Percentiles rank a stretch among this genome's conserved stretches.
Conservation (phyloP, 768 basidiomycete species). For the Serendipita sp. region DNA sequence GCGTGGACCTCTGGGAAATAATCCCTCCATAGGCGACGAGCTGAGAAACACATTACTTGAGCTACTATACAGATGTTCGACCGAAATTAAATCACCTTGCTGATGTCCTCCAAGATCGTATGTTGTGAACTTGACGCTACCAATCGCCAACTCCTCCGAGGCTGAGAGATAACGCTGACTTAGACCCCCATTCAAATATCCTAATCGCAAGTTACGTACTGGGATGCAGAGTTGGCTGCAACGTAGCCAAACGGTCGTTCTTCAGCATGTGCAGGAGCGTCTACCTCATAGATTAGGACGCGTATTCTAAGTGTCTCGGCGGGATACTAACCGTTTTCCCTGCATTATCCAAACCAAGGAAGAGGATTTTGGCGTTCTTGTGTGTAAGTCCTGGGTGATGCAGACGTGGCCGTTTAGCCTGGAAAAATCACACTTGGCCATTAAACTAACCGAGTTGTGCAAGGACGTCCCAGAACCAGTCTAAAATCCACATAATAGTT, state of each 20-base stretch:
- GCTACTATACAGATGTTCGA: neutral
- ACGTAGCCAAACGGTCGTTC: constrained; percentile 91
- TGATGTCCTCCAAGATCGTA: constrained; percentile 97
- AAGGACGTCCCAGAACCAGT: constrained; percentile 96
- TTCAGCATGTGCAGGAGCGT: constrained; percentile 98
- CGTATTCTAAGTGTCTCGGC: neutral
- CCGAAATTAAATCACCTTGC: constrained; percentile 45
- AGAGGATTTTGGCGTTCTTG: constrained; percentile 99
- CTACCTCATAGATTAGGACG: constrained; percentile 23
- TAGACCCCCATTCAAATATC: neutral
- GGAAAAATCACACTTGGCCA: neutral
- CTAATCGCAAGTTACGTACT: constrained; percentile 36
- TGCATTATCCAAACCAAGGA: constrained; percentile 97
- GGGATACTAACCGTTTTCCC: constrained; percentile 73
- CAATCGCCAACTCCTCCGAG: constrained; percentile 96
- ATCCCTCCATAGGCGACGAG: constrained; percentile 96
- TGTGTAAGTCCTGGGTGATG: constrained; percentile 53
- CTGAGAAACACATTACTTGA: constrained; percentile 21
- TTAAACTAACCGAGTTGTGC: constrained; percentile 64
- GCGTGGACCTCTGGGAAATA: constrained; percentile 99
- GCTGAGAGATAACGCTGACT: constrained; percentile 32
- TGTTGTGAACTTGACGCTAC: constrained; percentile 97
- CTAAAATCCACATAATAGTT: constrained; percentile 62
- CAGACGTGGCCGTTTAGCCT: neutral
- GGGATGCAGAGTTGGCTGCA: constrained; percentile 96